A percentile compares a stretch with the other conserved stretches of the same genome.
Conservation (phyloP, 306 rosid species). For the Cucumis cinereus region DNA sequence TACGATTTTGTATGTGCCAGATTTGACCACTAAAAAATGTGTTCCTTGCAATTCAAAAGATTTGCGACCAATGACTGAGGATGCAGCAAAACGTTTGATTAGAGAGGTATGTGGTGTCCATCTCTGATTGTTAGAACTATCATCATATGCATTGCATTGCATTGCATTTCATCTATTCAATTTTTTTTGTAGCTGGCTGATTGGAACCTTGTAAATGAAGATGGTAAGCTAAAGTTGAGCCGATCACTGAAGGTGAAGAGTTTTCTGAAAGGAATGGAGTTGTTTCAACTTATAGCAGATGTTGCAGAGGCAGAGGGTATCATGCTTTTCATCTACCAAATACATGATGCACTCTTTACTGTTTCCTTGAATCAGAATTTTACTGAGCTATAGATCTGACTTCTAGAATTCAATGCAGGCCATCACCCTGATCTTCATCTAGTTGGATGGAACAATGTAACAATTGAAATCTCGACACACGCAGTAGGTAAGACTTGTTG, state of each 20-base stretch:
- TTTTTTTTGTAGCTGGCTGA: conserved; percentile 29
- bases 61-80: conserved; percentile 56
- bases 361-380: neutral
- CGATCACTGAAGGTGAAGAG: conserved; percentile 64
- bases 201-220: conserved; percentile 61
- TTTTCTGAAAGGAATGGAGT: conserved; percentile 71
- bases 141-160: neutral
- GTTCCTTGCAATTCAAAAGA: conserved; percentile 64
- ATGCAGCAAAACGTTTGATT: conserved; percentile 42
- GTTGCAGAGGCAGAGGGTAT: conserved; percentile 80
- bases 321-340: neutral
- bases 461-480: conserved; percentile 78
- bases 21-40: conserved; percentile 49
- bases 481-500: conserved; percentile 45
- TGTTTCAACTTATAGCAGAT: conserved; percentile 54
- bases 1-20: conserved; percentile 19
- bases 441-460: conserved; percentile 76
- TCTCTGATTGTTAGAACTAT: neutral
- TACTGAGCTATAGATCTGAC: neutral
- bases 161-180: neutral
- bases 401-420: conserved; percentile 26
- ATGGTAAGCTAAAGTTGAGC: conserved; percentile 41
- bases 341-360: neutral
- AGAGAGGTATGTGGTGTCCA: conserved; percentile 28
- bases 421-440: conserved; percentile 98